Conservation (phyloP, 495 filamentous ascomycete genomes). For the Friedmanniomyces endolithicus region DNA sequence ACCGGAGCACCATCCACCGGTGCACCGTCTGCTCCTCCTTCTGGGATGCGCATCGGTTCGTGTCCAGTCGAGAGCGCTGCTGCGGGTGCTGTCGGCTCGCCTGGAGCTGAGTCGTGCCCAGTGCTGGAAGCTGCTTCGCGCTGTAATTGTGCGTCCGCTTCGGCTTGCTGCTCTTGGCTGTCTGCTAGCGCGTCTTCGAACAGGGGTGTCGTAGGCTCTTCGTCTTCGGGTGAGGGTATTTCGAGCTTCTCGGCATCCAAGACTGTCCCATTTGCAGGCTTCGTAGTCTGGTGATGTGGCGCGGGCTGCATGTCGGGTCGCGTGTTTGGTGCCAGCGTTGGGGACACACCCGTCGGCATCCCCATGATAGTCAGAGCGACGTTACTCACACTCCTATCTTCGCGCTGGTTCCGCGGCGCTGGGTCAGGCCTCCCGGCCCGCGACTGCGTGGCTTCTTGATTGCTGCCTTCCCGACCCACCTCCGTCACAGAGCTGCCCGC, state of each 20-base stretch:
- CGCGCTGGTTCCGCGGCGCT: background rate
- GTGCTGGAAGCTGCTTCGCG: background rate
- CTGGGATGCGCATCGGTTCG: no score
- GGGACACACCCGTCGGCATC: background rate
- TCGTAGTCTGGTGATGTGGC: background rate
- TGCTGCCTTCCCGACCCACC: background rate
- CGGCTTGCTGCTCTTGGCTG: background rate
- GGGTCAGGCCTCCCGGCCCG: no score
- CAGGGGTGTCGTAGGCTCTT: conserved; percentile 2
- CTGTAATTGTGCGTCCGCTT: background rate
- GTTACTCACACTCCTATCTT: background rate
- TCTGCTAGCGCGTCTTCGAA: conserved; percentile 6
- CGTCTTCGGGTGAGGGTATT: background rate
- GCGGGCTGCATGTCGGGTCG: background rate
- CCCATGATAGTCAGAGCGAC: background rate
- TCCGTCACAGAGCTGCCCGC: background rate
- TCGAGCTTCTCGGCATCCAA: background rate
- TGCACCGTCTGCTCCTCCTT: background rate
- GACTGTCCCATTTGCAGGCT: background rate
- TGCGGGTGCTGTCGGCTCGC: no score
- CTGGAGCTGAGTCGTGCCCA: background rate
- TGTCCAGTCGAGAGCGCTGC: background rate
- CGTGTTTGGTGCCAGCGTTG: background rate
- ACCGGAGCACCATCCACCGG: no score
- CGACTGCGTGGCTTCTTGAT: background rate